Base-by-base conservation (phyloP, 2,329 filamentous ascomycete genomes). In the Juglanconis sp. region DNA sequence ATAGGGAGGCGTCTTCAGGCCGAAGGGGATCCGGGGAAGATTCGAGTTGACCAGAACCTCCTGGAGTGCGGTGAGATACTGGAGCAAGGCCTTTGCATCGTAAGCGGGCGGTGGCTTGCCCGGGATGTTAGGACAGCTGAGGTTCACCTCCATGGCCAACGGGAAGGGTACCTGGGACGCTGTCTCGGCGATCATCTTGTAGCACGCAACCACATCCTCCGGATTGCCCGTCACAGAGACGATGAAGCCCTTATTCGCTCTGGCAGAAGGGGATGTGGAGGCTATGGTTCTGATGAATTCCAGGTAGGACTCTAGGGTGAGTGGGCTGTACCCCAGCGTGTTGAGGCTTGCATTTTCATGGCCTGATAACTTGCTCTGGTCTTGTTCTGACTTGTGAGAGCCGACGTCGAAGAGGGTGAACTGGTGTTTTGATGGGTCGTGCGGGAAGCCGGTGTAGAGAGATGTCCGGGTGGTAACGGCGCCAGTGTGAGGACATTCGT, bases 1-100 rank as follows among this genome's bases (percentile, higher is more conserved):
- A 67, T 91, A 93, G 0, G 90, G 90, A 5, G 90, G 90, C 1
- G 85, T 87, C 69, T 94, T 94, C 64, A 93, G 77, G 0, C 90
- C 90, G 9, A 79, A 65, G 2, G 80, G 72, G 15, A 81, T 63
- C 6, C 70, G 64, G 9, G 68, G 57, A 35, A 59, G 40, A 2
- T 42, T 46, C 5, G 36, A 42, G 1, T 31, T 38, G 1, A 34
- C 64, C 10, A 53, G 30, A 17, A 63, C 59, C 30, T 38, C 53
- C 9, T 59, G 42, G 40, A 89, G 72, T 0, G 75, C 73, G 1
- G 66, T 64, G 2, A 93, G 73, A 63, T 91, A 92, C 5, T 73
- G 71, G 0, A 70, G 64, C 3, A 93, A 70, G 0, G 79, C 75
- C 0, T 65, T 64, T 0, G 76, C 72, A 7, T 83, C 79, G 70